A percentile compares a stretch with the other conserved stretches of the same genome.
Conservation (phyloP, 2,329 filamentous ascomycete species). For the Bipolaris cookei region DNA sequence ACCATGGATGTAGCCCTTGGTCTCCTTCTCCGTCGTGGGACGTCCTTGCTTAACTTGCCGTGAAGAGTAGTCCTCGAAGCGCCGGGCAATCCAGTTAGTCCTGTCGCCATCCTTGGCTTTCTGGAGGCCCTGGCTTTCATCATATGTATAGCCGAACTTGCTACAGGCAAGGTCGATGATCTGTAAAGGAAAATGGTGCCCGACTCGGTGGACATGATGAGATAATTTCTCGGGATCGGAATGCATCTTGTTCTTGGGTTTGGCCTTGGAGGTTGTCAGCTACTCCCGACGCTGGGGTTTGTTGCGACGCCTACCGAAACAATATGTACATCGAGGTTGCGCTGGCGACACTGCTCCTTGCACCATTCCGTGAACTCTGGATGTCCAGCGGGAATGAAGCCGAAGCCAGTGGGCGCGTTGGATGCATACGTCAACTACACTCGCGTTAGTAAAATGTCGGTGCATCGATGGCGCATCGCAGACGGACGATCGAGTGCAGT, state of each 20-base stretch:
- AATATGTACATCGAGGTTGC: conserved; percentile 61
- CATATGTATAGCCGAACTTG: conserved; percentile 51
- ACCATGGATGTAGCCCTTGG: conserved; percentile 63
- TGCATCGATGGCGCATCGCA: conserved; percentile 8
- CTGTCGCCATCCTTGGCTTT: conserved; percentile 30
- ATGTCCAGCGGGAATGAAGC: conserved; percentile 66
- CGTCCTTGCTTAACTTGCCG: conserved; percentile 33
- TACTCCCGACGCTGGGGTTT: conserved; percentile 5
- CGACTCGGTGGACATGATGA: conserved; percentile 66
- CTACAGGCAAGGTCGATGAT: conserved; percentile 64
- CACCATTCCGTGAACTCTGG: conserved; percentile 63
- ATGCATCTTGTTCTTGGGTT: conserved; percentile 58
- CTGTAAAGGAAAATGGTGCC: conserved; percentile 67
- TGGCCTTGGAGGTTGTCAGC: conserved; percentile 35
- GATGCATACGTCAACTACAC: conserved; percentile 61
- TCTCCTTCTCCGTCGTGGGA: conserved; percentile 48
- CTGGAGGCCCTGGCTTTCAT: conserved; percentile 28
- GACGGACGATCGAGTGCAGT: conserved; percentile 58
- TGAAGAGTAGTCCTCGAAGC: conserved; percentile 44
- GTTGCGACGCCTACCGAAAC: conserved; percentile 62
- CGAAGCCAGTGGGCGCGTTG: conserved; percentile 65
- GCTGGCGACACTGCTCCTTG: conserved; percentile 65
- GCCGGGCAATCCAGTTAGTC: conserved; percentile 41
- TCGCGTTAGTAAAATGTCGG: conserved; percentile 42
- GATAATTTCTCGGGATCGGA: conserved; percentile 60